Evolutionary conservation across 768 basidiomycete species (phyloP), one percentile per base, ranked within the genome.

Genomic region (Panellus pusillus): DNA sequence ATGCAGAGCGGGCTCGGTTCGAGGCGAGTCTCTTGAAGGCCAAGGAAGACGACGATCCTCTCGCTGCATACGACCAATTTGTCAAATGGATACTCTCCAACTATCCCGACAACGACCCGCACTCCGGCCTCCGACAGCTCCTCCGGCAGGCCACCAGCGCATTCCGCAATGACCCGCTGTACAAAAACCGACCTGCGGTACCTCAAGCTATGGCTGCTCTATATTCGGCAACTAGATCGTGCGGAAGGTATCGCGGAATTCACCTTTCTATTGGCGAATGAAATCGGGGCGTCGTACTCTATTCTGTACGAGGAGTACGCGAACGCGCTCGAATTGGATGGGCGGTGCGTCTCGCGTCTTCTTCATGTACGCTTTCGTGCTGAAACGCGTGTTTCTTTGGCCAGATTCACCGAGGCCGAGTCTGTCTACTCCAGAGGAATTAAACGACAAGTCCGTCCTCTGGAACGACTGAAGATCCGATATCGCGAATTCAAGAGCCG

Each of bases 271-370:
- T 70, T 90, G 60, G 81, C 82, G 49, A 84, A 79, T 55, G 86
- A 84, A 39, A 86, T 94, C 64, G 93, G 91, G 9, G 85, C 80
- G 24, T 79, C 80, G 1, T 90, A 89, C 67, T 83, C 91, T 1
- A 72, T 87, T 41, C 72, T 97, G 43, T 99, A 97, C 64, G 93
- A 96, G 68, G 93, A 96, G 62, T 98, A 93, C 69, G 93, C 96
- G 2, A 72, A 77, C 35, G 75, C 86, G 3, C 75, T 96, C 50
- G 94, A 98, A 71, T 73, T 76, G 41, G 79, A 79, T 38, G 87
- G 88, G 62, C 81, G 83, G 96, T 96, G 72, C 67, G 86, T 80
- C 15, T 17, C 24, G 24, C 24, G 6, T 18, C 36, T 54, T 27
- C 44, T 41, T 42, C 36, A 46, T 45, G n/a, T n/a, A n/a, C 19